Base-by-base conservation (phyloP, 805 yeast species). In the Yamadazyma sp. region DNA sequence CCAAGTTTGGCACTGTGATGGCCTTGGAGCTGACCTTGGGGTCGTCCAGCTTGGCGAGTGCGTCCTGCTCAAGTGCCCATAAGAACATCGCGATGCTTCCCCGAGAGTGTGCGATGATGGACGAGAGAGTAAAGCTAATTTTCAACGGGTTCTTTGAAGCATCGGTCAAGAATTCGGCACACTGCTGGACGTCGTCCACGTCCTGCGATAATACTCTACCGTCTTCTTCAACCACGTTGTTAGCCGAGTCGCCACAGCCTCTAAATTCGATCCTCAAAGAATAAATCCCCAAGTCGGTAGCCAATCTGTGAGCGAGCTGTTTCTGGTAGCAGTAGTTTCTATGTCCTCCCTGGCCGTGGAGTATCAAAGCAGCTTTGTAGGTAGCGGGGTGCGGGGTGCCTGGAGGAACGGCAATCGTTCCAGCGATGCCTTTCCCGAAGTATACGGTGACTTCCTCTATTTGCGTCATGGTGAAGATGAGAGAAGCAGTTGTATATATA, bases 331-430 rank as follows among this genome's bases (percentile, higher is more conserved):
- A 78, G 55, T 86, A 83, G 63, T 84, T 77, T 47, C 87, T 77
- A 55, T 90, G 95, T 0, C 95, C 95, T 1, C 81, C 90, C 44
- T 77, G 83, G 1, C 97, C 97, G 56, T 90, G 97, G n/a, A 79
- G 47, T 12, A 89, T 53, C 5, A 89, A 54, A 0, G 82, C 87
- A 26, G 75, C 67, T 42, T 74, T 70, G 40, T 65, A 71, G 5
- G 75, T 71, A 5, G 70, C 55, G 3, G 73, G 73, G 6, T 35
- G 25, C 31, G 46, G 52, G 16, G 27, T 58, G 0, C 66, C 40
- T 27, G 57, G 67, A 16, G 73, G 73, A 2, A 68, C 47, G 8
- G 73, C 60, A 9, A 68, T 29, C 2, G 72, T 66, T 10, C 67
- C 73, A 5, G 39, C 31, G 3, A 68, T 57, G 6, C 72, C 72